Base-by-base conservation (phyloP, 257 asterid species). In the Ocimum tenuiflorum region DNA sequence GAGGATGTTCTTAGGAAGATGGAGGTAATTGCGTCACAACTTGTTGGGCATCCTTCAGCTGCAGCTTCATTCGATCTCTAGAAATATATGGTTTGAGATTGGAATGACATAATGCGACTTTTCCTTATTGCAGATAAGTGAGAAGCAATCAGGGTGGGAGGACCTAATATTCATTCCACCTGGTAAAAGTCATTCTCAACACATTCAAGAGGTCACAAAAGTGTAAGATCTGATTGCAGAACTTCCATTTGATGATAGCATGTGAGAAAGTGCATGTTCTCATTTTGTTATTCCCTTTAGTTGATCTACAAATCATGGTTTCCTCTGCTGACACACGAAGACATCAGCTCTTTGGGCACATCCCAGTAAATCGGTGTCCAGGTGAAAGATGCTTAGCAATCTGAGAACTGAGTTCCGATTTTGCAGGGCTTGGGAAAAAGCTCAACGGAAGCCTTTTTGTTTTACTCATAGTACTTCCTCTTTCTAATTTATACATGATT, bases 1-100 rank as follows among this genome's bases (percentile, higher is more conserved):
- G 99, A 92, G 80, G 96, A 90, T 61, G 97, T 92, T 59, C 86
- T 92, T 50, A 89, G 77, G 80, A 92, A 86, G 79, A 92, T 92
- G 95, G 96, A 88, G 95, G 99, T 92, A 70, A 45, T 63, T 65
- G 8, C 31, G 55, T 27, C 31, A 27, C n/a, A 36, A 36, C 47
- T 22, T 50, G 20, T 45, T 7, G 18, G 8, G 45, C 53, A 35
- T 20, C 41, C 63, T 41, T 41, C 47, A 41, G 4, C 15, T 41
- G 18, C 35, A 13, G 48, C 57, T 24, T 50, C 52, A 27, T 3
- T 20, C 43, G 17, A 42, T 20, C 33, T 29, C 43, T 58, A 61
- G 3, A 29, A 18, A 8, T 72, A 4, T 50, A 18, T 1, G 20
- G 4, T 7, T 51, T 51, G 38, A 13, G 18, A 51, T 18, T 61